Evolutionary conservation across 163 green algal genomes (phyloP).

Genomic region (Volvox carteri): DNA sequence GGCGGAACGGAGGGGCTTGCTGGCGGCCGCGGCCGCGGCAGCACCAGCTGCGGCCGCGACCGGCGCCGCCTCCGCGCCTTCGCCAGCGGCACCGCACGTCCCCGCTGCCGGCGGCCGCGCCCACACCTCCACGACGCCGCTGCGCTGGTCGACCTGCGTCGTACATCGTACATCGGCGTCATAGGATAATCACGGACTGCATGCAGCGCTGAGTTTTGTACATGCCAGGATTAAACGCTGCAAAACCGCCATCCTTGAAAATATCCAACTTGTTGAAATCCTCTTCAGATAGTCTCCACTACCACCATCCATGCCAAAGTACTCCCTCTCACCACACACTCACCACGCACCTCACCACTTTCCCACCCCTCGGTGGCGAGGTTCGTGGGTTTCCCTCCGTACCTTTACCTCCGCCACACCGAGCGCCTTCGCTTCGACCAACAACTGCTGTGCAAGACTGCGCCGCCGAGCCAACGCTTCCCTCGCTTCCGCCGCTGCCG

Average conservation of each 20-base stretch:
- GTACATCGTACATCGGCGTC: too few relatives aligned
- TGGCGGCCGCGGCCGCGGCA: not conserved
- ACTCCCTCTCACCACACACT: too few relatives aligned
- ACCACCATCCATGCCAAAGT: too few relatives aligned
- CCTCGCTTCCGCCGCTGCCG: not conserved
- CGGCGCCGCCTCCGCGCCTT: not conserved
- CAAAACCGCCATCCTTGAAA: too few relatives aligned
- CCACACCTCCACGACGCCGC: conserved; percentile 51
- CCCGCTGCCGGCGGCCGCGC: not conserved
- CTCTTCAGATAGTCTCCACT: too few relatives aligned
- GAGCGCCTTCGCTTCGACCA: conserved; percentile 36
- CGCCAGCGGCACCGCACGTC: not conserved
- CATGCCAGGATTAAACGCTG: too few relatives aligned
- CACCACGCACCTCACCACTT: too few relatives aligned
- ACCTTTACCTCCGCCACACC: conserved; percentile 48
- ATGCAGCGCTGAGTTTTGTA: too few relatives aligned
- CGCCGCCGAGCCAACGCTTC: conserved; percentile 6
- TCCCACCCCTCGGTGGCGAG: too few relatives aligned
- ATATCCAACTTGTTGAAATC: too few relatives aligned
- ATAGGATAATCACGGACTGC: too few relatives aligned
- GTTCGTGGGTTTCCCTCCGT: too few relatives aligned
- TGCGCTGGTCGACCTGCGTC: conserved; percentile 29
- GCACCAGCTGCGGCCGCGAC: not conserved
- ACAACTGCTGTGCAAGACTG: conserved; percentile 16
- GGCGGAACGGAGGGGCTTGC: not conserved